Base-by-base conservation (phyloP, 106 monocot genomes). In the Platanthera guangdongensis region DNA sequence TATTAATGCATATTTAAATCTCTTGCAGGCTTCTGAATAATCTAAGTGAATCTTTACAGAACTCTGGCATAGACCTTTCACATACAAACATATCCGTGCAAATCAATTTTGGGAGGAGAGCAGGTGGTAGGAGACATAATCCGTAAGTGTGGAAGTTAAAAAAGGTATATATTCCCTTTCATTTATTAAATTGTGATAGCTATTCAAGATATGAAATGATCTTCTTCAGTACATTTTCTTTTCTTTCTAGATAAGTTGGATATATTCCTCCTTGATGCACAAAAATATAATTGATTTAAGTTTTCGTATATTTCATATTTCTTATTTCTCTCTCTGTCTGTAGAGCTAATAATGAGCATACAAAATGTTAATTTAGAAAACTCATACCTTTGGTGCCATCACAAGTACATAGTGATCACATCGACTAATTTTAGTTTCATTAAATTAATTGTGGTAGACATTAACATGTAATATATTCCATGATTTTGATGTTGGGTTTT, bases 21-120 rank as follows among this genome's bases (percentile, higher is more conserved):
- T 63, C 13, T 6, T 55, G 48, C 87, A 89, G 92, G 74, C 53
- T 93, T 74, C 71, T 90, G 69, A 78, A 57, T 51, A 74, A 78
- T 16, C 21, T 93, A 30, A 86, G 84, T 19, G 78, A 80, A 57
- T 75, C 89, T 1, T 82, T 93, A 5, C 78, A 85, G 76, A 86
- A 62, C 65, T 87, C 87, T 54, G 92, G 92, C 47, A 30, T 90
- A 51, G 89, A 93, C 78, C 76, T 84, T 19, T 81, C 89, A 32
- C 89, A 86, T 77, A 75, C 89, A 6, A 87, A 28, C 54, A 81
- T 92, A 51, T 85, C 89, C 71, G 92, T 92, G 75, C 85, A 87
- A 50, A 83, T 89, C 62, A 92, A 85, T 72, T 50, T 92, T 68
- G 87, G 85, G 4, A 89, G 77, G 73, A 74, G 80, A 67, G 79